Evolutionary conservation across 2,329 filamentous ascomycete species (phyloP).

Genomic region (Trichoderma atrobrunneum): DNA sequence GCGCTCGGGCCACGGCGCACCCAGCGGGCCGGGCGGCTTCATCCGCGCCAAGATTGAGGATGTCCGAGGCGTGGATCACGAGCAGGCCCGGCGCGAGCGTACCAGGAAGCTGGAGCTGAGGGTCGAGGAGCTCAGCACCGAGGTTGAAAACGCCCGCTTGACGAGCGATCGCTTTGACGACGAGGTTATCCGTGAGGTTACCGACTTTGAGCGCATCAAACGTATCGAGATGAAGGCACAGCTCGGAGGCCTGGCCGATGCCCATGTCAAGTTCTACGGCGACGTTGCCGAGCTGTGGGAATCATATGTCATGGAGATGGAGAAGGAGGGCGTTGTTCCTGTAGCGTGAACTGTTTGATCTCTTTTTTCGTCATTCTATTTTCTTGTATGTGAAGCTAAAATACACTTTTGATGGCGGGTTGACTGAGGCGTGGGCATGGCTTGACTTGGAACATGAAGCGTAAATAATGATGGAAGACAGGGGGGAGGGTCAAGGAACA

Average conservation of each 20-base stretch:
- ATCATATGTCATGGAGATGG: conserved; percentile 83
- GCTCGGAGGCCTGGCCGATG: conserved; percentile 76
- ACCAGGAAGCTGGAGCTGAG: conserved; percentile 86
- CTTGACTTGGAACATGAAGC: background rate
- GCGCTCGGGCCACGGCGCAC: conserved; percentile 54
- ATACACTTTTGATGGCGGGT: background rate
- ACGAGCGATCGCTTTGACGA: conserved; percentile 93
- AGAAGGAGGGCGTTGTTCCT: conserved; percentile 53
- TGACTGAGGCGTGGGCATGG: background rate
- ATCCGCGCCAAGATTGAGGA: conserved; percentile 94
- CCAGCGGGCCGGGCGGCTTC: conserved; percentile 74
- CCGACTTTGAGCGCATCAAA: conserved; percentile 96
- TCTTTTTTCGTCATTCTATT: too few species aligned
- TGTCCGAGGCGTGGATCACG: conserved; percentile 93
- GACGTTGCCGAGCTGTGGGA: conserved; percentile 83
- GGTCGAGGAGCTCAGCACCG: conserved; percentile 85
- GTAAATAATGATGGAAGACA: background rate
- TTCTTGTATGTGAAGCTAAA: background rate
- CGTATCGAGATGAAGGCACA: conserved; percentile 86
- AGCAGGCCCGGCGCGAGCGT: conserved; percentile 82
- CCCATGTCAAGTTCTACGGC: conserved; percentile 84
- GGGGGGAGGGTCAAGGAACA: background rate
- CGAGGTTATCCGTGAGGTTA: conserved; percentile 88
- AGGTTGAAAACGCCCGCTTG: conserved; percentile 84
- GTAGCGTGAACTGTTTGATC: conserved; percentile 15